A percentile compares a stretch with the other conserved stretches of the same genome.
phyloP scores from a whole-genome alignment of 805 yeast genomes.

The Candida golubevii region DNA sequence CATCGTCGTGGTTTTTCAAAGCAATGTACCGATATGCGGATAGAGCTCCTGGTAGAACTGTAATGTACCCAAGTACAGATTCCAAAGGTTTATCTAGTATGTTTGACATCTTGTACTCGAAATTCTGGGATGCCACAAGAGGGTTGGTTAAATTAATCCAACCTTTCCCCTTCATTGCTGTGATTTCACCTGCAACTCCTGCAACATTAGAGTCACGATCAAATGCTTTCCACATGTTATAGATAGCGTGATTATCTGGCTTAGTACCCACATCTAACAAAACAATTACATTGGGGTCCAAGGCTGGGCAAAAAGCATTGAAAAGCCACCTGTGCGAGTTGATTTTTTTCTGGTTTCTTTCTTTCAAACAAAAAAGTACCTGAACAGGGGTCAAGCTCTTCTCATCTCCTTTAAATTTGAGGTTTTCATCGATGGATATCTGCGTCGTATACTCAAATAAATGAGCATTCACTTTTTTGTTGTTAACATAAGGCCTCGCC shows the following conservation, averaged over 20 bases:
- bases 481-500: conserved; percentile 91
- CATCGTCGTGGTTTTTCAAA: conserved; percentile 76
- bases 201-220: conserved; percentile 96
- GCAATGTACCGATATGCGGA: conserved; percentile 93
- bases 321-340: conserved; percentile 98
- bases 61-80: conserved; percentile 85
- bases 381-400: conserved; percentile 94
- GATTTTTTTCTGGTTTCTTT: conserved; percentile 85
- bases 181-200: conserved; percentile 98
- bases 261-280: conserved; percentile 96
- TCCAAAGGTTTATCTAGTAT: conserved; percentile 93
- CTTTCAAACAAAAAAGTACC: conserved; percentile 87
- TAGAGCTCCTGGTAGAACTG: conserved; percentile 93
- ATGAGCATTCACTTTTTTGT: conserved; percentile 88
- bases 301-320: conserved; percentile 87
- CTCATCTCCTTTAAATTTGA: conserved; percentile 87
- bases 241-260: conserved; percentile 84
- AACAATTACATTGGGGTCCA: conserved; percentile 88
- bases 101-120: conserved; percentile 96
- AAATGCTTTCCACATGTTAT: conserved; percentile 96
- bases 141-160: conserved; percentile 84
- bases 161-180: conserved; percentile 88
- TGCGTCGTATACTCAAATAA: conserved; percentile 95
- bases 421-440: conserved; percentile 81
- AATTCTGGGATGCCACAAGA: conserved; percentile 91